Evolutionary conservation across 306 rosid species (phyloP), one percentile per base, ranked within the genome.

Genomic region (Sindora glabra): DNA sequence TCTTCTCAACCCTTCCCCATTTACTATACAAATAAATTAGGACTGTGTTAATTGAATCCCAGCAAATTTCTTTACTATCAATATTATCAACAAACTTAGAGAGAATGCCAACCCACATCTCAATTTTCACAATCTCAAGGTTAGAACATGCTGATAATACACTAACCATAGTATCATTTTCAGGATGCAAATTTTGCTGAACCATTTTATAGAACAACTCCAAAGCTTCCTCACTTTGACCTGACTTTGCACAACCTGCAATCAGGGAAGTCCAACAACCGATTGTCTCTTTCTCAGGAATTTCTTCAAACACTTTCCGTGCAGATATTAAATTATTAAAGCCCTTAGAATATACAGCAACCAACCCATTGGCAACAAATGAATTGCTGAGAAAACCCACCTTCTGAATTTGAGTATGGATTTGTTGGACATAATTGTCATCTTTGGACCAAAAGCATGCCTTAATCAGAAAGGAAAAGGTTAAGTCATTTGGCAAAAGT

Each of bases 141-240:
- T 66, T 78, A 15, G 91, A 78, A 65, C 87, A 84, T 2, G 81
- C 77, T 3, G 91, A 81, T 33, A 84, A 70, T 55, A 84, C 81
- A 68, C 79, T 71, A 25, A 84, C 72, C 75, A 81, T 47, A 10
- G 81, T 74, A 60, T 76, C 85, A 57, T 66, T 79, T 17, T 74
- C 72, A 3, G 81, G 91, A 59, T 6, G 63, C 56, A 73, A 15
- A 67, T 76, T 65, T 46, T 71, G 77, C 68, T 59, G 10, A 66
- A 78, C 36, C 87, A 84, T 76, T 59, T 5, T 42, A 25, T 57
- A 18, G 59, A 81, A 81, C 41, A 81, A 50, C 69, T 24, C 45
- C 77, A 84, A 45, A 39, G 42, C 85, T 49, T 81, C 80, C 12
- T 78, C 77, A 61, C 67, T 53, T 27, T 51, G 65, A 44, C 76